Evolutionary conservation across 2,329 filamentous ascomycete genomes (phyloP), one percentile per base, ranked within the genome.

Genomic region (Cladobotryum protrusum): DNA sequence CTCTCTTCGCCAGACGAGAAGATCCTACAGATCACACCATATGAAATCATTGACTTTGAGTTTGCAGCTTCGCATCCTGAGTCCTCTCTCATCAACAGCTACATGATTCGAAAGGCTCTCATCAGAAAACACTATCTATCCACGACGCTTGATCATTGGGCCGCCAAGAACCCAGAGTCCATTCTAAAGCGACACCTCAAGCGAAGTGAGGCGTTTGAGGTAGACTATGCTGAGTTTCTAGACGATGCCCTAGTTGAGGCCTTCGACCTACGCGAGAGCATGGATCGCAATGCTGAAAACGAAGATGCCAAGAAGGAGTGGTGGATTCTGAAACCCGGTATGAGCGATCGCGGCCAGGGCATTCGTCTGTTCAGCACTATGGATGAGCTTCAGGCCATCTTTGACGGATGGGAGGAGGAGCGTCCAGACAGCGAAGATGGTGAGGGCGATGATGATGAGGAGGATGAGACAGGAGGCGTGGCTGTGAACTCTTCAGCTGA

Each of bases 291-390:
- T 59, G 68, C 67, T 13, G 56, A 56, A 12, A 53, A 50, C 2
- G 45, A 49, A 3, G 57, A 60, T 1, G 49, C 29, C 33, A 71
- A 78, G 39, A 77, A 78, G 52, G 83, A 95, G 64, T 99, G 92
- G 92, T 99, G 93, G 93, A 97, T 99, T 57, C 68, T 99, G 52
- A 99, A 99, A 70, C 92, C 93, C 0, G 87, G 92, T 8, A 97
- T 99, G 93, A 96, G 89, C 66, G 93, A 99, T 64, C 81, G 92
- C 19, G 93, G 92, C 0, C 91, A 96, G 65, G 93, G 93, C 1
- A 96, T 99, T 51, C 74, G 89, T 36, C 73, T 99, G 1, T 99
- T 99, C 67, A 87, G 82, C 59, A 89, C 83, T 2, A 87, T 93
- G 73, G 83, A 85, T 49, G 85, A 95, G 63, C 72, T 99, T n/a